A percentile compares a stretch with the other conserved stretches of the same genome.
Conservation (phyloP, 2,329 filamentous ascomycete species). For the Nemania abortiva region DNA sequence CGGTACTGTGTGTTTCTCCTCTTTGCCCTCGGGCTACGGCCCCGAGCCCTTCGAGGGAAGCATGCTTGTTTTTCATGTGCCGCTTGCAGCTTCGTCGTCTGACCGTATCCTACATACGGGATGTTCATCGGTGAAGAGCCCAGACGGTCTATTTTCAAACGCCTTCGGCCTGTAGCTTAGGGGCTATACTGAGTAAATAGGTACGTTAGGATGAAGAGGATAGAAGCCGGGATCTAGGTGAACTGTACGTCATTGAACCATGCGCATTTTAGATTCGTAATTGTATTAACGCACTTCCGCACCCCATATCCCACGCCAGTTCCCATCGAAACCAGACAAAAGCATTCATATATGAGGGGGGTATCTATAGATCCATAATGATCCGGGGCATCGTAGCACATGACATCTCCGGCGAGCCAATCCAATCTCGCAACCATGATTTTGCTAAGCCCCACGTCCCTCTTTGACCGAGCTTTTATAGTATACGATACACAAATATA, state of each 20-base stretch:
- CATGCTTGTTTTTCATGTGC: no score
- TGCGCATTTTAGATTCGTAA: neutral
- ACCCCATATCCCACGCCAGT: neutral
- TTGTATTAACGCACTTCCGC: neutral
- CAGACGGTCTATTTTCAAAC: no score
- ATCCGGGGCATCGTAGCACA: slow-evolving; percentile 38
- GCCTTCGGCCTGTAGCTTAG: no score
- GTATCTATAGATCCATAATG: slow-evolving; percentile 47
- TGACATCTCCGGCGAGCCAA: slow-evolving; percentile 16
- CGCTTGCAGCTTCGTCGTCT: no score
- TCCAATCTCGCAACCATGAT: slow-evolving; percentile 16
- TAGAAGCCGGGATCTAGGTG: no score
- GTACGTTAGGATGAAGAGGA: no score
- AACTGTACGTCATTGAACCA: neutral
- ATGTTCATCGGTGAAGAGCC: no score
- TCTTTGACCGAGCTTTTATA: slow-evolving; percentile 36
- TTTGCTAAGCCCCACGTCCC: slow-evolving; percentile 12
- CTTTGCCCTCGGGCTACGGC: no score
- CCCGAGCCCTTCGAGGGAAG: no score
- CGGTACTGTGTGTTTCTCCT: no score
- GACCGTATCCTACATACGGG: no score
- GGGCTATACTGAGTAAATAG: no score
- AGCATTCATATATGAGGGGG: slow-evolving; percentile 40
- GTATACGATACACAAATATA: slow-evolving; percentile 38
- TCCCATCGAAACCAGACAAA: neutral